Base-by-base conservation (phyloP, 805 yeast species). In the Ogataea philodendri region DNA sequence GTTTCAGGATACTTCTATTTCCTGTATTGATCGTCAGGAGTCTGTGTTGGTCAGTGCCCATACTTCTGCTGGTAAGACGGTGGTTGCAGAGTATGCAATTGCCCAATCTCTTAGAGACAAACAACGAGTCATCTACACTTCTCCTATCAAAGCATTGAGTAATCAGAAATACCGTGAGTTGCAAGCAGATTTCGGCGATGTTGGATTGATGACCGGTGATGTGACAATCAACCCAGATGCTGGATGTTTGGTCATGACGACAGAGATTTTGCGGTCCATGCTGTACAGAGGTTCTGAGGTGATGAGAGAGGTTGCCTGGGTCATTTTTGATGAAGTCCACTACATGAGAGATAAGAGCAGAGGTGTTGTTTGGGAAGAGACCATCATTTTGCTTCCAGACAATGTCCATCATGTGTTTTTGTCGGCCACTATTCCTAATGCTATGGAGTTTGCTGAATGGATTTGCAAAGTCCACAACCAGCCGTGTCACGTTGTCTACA, bases 281-380 rank as follows among this genome's bases (percentile, higher is more conserved):
- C 72, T 93, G 26, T 93, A 93, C 60, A 74, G 97, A 60, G 99
- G 99, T 45, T 86, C 97, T 9, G 98, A 93, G 60, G 81, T 94
- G 30, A 89, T 93, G 90, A 76, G 99, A 62, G 99, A 93, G 69
- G 97, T 93, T 26, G 96, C 96, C 0, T 93, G 96, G 96, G 98
- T 93, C 32, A 80, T 93, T 24, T 93, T 93, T 48, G 99, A 93
- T 63, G 99, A 93, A 60, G 96, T 93, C 29, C 99, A 93, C 66
- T 93, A 93, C 63, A 93, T 93, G 94, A 81, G 97, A 66, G 99
- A 93, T 60, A 83, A 87, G 51, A 93, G 88, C 49, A 79, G 99
- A 66, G 99, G 99, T 60, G 99, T 93, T 35, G 98, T 93, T 22
- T 93, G 99, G 99, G 99, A 93, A 65, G 99, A 93, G 63, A 90